Conservation (phyloP, 257 asterid genomes). For the Nicotiana obtusifolia region DNA sequence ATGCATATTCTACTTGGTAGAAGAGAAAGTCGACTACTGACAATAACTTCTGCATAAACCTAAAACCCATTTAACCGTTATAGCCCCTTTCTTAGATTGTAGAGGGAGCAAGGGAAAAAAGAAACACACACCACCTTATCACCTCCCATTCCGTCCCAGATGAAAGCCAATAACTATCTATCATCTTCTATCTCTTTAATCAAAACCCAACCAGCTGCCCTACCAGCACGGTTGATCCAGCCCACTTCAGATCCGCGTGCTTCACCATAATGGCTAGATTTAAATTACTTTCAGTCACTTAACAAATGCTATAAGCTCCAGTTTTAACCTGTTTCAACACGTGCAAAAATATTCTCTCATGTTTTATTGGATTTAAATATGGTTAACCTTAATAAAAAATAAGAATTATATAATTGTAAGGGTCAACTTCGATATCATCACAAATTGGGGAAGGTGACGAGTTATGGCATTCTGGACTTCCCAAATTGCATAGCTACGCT, state of each 20-base stretch:
- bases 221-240: not conserved
- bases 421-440: not conserved
- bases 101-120: not conserved
- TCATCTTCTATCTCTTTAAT: not conserved
- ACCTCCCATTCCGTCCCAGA: not conserved
- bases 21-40: too few relatives aligned
- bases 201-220: not conserved
- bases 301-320: not conserved
- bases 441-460: not conserved
- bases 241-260: not conserved
- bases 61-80: too few relatives aligned
- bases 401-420: not conserved
- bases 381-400: not conserved
- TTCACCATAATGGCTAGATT: constrained; percentile 9
- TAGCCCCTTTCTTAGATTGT: too few relatives aligned
- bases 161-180: not conserved
- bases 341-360: not conserved
- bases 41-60: too few relatives aligned
- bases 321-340: not conserved
- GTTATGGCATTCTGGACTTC: not conserved
- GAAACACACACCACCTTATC: not conserved
- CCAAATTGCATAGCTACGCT: not conserved
- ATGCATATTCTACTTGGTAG: too few relatives aligned
- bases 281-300: not conserved
- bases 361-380: not conserved